A percentile compares a stretch with the other conserved stretches of the same genome.
Conservation (phyloP, 345 rosid genomes). For the Hypericum androsaemum region DNA sequence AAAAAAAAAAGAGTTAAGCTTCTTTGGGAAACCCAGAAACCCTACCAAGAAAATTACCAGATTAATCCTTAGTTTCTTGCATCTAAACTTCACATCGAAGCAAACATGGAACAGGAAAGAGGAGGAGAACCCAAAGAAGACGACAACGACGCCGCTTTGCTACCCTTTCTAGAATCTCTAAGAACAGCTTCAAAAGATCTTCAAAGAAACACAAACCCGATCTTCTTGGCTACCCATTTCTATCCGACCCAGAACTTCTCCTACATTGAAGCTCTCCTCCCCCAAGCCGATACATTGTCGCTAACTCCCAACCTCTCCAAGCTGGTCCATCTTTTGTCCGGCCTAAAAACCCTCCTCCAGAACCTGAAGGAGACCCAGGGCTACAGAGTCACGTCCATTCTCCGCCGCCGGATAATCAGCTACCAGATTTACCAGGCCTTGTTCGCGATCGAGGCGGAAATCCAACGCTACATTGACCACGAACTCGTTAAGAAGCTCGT, state of each 20-base stretch:
- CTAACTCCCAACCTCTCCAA: slow-evolving; percentile 17
- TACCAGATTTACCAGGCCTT: slow-evolving; percentile 33
- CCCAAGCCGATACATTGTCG: slow-evolving; percentile 9
- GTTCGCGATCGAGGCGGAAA: slow-evolving; percentile 23
- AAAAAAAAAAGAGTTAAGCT: no score
- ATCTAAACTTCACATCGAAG: slow-evolving; percentile 6
- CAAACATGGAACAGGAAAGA: slow-evolving; percentile 21
- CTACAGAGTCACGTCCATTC: slow-evolving; percentile 19
- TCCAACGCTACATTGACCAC: slow-evolving; percentile 24
- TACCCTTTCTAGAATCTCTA: slow-evolving; percentile 19
- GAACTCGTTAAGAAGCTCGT: slow-evolving; percentile 25
- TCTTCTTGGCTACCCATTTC: slow-evolving; percentile 21
- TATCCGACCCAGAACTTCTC: slow-evolving; percentile 14
- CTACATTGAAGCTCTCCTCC: slow-evolving; percentile 19
- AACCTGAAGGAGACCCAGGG: slow-evolving; percentile 24
- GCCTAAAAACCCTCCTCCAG: slow-evolving; percentile 28
- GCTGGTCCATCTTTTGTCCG: slow-evolving; percentile 21
- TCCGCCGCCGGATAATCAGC: slow-evolving; percentile 30
- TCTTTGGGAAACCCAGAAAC: no score
- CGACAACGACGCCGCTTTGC: neutral
- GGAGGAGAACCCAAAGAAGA: neutral
- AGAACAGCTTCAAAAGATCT: slow-evolving; percentile 30
- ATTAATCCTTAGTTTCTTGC: no score
- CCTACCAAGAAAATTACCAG: no score
- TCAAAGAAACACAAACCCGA: slow-evolving; percentile 17